Conservation (phyloP, 768 basidiomycete species). For the Cyclocybe cylindracea region DNA sequence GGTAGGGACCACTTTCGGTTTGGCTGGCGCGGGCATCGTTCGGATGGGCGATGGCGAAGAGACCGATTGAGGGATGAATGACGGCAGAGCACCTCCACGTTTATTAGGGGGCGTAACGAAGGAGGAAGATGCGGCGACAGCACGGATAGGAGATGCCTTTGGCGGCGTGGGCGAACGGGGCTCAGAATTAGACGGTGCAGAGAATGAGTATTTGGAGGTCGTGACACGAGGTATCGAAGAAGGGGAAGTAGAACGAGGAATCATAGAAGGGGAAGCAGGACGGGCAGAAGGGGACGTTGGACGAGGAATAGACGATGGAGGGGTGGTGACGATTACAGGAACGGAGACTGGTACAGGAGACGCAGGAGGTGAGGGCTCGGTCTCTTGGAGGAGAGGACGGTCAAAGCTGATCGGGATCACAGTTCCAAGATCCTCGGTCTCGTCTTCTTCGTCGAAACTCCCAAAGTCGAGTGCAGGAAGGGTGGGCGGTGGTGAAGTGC, state of each 20-base stretch:
- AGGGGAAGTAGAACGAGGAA: conserved; percentile 14
- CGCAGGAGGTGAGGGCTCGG: conserved; percentile 16
- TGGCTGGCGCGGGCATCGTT: conserved; percentile 22
- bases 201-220: conserved; percentile 30
- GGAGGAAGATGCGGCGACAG: conserved; percentile 23
- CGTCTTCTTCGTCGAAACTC: conserved; percentile 27
- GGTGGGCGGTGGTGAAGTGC: conserved; percentile 29
- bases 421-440: conserved; percentile 15
- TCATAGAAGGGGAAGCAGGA: conserved; percentile 2
- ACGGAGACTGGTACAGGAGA: conserved; percentile 14
- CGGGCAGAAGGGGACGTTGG: conserved; percentile 8
- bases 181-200: conserved; percentile 42
- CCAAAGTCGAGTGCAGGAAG: conserved; percentile 38
- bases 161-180: conserved; percentile 31
- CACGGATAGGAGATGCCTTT: conserved; percentile 16
- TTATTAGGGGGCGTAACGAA: conserved; percentile 56
- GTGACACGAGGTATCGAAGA: conserved; percentile 30
- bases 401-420: conserved; percentile 38
- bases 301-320: not conserved
- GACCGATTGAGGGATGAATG: conserved; percentile 65
- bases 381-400: conserved; percentile 17
- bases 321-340: conserved; percentile 8
- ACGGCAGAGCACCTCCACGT: conserved; percentile 45
- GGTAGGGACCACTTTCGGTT: conserved; percentile 29
- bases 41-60: conserved; percentile 45